Conservation (phyloP, 2,329 filamentous ascomycete genomes). For the Alternaria solani region DNA sequence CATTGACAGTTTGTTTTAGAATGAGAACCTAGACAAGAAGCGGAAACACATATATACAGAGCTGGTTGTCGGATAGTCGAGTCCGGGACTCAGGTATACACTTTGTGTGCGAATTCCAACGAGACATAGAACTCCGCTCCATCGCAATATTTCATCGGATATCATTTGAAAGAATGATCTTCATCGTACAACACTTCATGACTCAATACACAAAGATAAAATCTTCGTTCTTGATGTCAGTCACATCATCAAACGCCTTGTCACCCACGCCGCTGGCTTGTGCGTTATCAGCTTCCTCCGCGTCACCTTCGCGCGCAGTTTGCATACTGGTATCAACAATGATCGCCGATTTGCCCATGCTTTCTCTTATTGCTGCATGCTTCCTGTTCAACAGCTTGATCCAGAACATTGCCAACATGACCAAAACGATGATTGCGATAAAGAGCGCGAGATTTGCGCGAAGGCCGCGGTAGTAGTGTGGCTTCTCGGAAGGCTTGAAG, state of each 20-base stretch:
- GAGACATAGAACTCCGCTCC: not conserved
- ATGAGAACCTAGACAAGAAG: not conserved
- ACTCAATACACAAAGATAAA: constrained; percentile 64
- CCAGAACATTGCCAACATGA: constrained; percentile 56
- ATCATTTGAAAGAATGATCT: too few relatives aligned
- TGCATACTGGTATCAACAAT: constrained; percentile 68
- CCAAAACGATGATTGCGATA: constrained; percentile 54
- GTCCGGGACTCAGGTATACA: not conserved
- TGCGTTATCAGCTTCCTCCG: constrained; percentile 37
- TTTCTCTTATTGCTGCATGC: constrained; percentile 63
- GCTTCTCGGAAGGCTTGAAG: constrained; percentile 68
- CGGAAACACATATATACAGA: not conserved
- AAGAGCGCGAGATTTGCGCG: constrained; percentile 62
- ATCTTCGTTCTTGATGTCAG: constrained; percentile 69
- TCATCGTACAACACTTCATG: not conserved
- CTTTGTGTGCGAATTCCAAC: not conserved
- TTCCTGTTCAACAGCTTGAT: constrained; percentile 63
- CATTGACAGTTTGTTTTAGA: constrained; percentile 47
- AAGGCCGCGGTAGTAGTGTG: constrained; percentile 66
- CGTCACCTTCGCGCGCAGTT: constrained; percentile 55
- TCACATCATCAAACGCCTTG: constrained; percentile 66
- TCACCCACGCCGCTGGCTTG: constrained; percentile 50
- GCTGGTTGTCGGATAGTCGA: not conserved
- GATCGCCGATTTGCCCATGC: constrained; percentile 66
- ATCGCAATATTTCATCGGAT: not conserved